Evolutionary conservation across 2,329 filamentous ascomycete species (phyloP).

Genomic region (Colletotrichum chlorophyti): DNA sequence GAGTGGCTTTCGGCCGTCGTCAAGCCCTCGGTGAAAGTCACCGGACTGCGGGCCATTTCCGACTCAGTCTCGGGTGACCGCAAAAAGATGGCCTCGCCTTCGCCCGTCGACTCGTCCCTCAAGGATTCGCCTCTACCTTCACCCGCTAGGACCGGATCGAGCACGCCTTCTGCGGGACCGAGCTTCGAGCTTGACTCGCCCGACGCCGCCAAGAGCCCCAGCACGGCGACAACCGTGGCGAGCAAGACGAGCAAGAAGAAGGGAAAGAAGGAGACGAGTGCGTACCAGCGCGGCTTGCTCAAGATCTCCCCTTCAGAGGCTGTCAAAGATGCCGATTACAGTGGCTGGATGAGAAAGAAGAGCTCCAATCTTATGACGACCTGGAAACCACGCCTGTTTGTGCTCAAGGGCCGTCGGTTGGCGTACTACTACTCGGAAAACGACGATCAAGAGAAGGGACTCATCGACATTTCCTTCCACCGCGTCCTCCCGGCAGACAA

Average conservation of each 20-base stretch:
- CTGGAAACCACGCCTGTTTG: constrained; percentile 96
- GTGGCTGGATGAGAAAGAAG: constrained; percentile 99
- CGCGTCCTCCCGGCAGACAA: constrained; percentile 94
- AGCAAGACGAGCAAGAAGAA: constrained; percentile 67
- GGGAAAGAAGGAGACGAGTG: constrained; percentile 93
- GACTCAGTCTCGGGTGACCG: constrained; percentile 71
- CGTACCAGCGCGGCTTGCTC: constrained; percentile 85
- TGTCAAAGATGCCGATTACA: constrained; percentile 87
- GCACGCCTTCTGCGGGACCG: constrained; percentile 66
- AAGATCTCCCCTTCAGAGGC: constrained; percentile 84
- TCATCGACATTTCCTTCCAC: constrained; percentile 98
- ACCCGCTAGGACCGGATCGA: constrained; percentile 79
- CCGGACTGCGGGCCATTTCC: constrained; percentile 83
- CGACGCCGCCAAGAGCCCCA: constrained; percentile 65
- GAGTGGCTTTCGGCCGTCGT: constrained; percentile 62
- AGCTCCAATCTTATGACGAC: constrained; percentile 95
- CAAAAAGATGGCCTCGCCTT: constrained; percentile 56
- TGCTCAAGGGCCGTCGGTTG: constrained; percentile 87
- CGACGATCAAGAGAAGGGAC: constrained; percentile 89
- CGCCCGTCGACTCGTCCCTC: constrained; percentile 56
- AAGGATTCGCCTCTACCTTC: constrained; percentile 65
- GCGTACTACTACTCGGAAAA: constrained; percentile 97
- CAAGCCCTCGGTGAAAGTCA: constrained; percentile 56
- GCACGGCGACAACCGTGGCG: constrained; percentile 53
- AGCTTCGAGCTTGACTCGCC: constrained; percentile 84